Percentiles rank a stretch among this genome's conserved stretches.
phyloP scores from a whole-genome alignment of 2,329 filamentous ascomycete genomes.

The Coniochaeta ligniaria region DNA sequence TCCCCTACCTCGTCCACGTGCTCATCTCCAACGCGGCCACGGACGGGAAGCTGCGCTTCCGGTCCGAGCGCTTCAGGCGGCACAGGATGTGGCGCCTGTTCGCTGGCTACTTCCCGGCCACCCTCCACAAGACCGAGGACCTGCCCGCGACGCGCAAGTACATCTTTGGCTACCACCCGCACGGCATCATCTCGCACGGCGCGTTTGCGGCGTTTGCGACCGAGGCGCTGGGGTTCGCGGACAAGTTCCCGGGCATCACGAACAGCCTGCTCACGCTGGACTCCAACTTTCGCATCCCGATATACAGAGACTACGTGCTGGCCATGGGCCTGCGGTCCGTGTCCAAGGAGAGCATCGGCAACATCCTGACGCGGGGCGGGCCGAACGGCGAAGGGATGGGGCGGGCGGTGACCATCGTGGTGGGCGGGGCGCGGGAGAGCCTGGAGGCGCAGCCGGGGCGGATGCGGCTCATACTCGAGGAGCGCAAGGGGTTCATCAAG shows the following conservation, averaged over 20 bases:
- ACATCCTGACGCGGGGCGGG: constrained; percentile 75
- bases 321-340: constrained; percentile 83
- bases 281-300: constrained; percentile 85
- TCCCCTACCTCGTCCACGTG: constrained; percentile 76
- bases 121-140: constrained; percentile 75
- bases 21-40: constrained; percentile 71
- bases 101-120: constrained; percentile 85
- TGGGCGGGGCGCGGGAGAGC: constrained; percentile 87
- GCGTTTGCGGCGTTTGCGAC: constrained; percentile 89
- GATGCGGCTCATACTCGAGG: constrained; percentile 70
- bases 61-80: constrained; percentile 67
- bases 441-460: constrained; percentile 77
- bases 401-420: constrained; percentile 91
- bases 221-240: constrained; percentile 78
- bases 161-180: constrained; percentile 94
- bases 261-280: constrained; percentile 94
- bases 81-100: constrained; percentile 81
- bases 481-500: constrained; percentile 89
- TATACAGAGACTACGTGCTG: constrained; percentile 93
- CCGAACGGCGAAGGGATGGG: constrained; percentile 77
- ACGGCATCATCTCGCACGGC: constrained; percentile 96
- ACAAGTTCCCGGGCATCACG: constrained; percentile 89
- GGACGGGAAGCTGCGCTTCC: constrained; percentile 66
- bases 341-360: constrained; percentile 85
- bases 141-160: constrained; percentile 82